These are phyloP conservation scores for Fraxinus albicans DNA, from an alignment of 305 asterid genomes.

Conservation along the genomic window DNA sequence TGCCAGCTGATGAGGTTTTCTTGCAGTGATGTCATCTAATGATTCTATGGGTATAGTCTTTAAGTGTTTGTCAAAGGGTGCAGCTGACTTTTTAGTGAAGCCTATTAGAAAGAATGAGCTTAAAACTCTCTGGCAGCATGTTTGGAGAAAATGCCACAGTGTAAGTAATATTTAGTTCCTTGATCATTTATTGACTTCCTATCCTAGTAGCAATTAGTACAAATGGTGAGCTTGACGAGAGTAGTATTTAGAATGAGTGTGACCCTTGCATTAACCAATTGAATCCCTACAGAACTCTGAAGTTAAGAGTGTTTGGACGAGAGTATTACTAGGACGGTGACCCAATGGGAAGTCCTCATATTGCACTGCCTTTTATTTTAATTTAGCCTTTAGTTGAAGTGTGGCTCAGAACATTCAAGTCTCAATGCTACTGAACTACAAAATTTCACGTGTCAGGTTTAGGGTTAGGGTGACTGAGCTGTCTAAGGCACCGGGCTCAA, in stretches of 20 bases:
- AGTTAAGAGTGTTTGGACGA: neutral
- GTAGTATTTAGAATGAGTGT: neutral
- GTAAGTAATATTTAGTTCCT: conserved; percentile 39
- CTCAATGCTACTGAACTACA: neutral
- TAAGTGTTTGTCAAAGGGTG: conserved; percentile 89
- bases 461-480: neutral
- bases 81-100: conserved; percentile 84
- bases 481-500: neutral
- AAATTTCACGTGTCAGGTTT: neutral
- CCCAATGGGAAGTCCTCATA: neutral
- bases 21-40: conserved; percentile 94
- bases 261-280: conserved; percentile 4
- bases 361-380: neutral
- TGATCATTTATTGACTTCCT: neutral
- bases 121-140: conserved; percentile 90
- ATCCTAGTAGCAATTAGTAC: neutral
- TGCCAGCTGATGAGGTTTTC: conserved; percentile 26
- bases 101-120: conserved; percentile 92
- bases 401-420: neutral
- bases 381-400: neutral
- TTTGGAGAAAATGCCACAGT: conserved; percentile 90
- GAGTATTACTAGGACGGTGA: neutral
- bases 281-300: neutral
- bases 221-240: neutral
- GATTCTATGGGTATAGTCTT: conserved; percentile 87